These are phyloP conservation scores for Podila minutissima DNA, from an alignment of 192 early-diverging fungal species.

Conservation along the genomic window DNA sequence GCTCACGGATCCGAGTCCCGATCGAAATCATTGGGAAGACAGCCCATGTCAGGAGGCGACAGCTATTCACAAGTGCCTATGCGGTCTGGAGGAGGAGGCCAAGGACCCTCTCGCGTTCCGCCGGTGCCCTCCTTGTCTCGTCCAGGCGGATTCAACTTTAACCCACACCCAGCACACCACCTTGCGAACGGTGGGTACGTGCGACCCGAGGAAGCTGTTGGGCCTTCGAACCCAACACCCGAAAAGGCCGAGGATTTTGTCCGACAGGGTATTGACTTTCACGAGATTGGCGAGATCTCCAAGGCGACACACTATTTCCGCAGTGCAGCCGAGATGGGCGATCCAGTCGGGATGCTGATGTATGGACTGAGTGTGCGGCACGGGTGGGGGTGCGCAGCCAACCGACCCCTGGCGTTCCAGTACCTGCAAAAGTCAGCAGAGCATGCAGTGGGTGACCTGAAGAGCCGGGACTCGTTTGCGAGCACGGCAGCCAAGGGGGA, in stretches of 20 bases:
- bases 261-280: conserved; percentile 71
- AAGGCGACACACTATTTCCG: conserved; percentile 78
- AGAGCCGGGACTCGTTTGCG: conserved; percentile 63
- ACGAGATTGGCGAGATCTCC: conserved; percentile 73
- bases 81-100: conserved; percentile 16
- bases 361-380: conserved; percentile 80
- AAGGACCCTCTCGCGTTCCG: conserved; percentile 14
- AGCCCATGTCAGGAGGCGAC: background rate
- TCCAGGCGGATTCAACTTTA: conserved; percentile 5
- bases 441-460: conserved; percentile 67
- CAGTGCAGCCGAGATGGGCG: conserved; percentile 70
- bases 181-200: conserved; percentile 33
- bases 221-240: conserved; percentile 42
- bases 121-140: conserved; percentile 11
- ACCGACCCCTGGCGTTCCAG: conserved; percentile 65
- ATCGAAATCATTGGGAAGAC: background rate
- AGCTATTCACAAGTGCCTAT: conserved; percentile 9
- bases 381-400: conserved; percentile 67
- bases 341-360: conserved; percentile 77
- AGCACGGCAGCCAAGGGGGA: conserved; percentile 63
- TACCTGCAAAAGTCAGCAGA: conserved; percentile 78
- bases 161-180: conserved; percentile 42
- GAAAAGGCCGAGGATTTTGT: conserved; percentile 68
- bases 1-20: background rate
- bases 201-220: conserved; percentile 36